Evolutionary conservation across 1,139 yeast species (phyloP), one percentile per base, ranked within the genome.

Genomic region (Arxiozyma heterogenica): DNA sequence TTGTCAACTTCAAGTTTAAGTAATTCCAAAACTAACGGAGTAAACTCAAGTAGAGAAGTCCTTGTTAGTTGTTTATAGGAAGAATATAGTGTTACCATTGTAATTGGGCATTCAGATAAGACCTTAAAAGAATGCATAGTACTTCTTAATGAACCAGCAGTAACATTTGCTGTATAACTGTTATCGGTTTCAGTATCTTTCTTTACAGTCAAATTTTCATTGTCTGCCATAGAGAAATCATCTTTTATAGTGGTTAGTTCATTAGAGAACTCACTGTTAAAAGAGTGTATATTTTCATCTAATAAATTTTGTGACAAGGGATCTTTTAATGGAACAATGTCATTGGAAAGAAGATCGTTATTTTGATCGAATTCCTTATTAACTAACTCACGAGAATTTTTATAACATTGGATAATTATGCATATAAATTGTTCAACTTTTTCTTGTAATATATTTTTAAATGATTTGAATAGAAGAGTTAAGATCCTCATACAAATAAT

Each of bases 81-180:
- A 1, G 96, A 86, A 63, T 88, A 89, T 53, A 94, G 75, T 8
- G 96, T 82, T 1, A 94, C 98, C 82, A 94, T 87, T 11, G 96
- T 91, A 45, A 94, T 91, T 7, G 99, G 99, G 67, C 98, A 91
- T 69, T 94, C 99, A 0, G 97, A 90, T 56, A 93, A 77, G 12
- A 94, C 89, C 66, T 90, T 91, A 75, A 93, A 93, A 1, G 98
- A 90, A 63, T 70, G 76, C 79, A 87, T 80, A 15, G 94, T 84
- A 59, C 78, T 79, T 50, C 58, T 62, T 54, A 74, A 64, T 11
- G 50, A 42, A 11, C 49, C 55, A 17, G 52, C 41, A 2, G 44
- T 39, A 22, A 38, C 41, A 1, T 52, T 42, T 34, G 6, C 47
- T 1, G 20, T 27, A 15, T 23, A 20, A 7, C 8, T 39, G n/a